phyloP scores from a whole-genome alignment of 2,329 filamentous ascomycete species.

The Colletotrichum tamarilloi region DNA sequence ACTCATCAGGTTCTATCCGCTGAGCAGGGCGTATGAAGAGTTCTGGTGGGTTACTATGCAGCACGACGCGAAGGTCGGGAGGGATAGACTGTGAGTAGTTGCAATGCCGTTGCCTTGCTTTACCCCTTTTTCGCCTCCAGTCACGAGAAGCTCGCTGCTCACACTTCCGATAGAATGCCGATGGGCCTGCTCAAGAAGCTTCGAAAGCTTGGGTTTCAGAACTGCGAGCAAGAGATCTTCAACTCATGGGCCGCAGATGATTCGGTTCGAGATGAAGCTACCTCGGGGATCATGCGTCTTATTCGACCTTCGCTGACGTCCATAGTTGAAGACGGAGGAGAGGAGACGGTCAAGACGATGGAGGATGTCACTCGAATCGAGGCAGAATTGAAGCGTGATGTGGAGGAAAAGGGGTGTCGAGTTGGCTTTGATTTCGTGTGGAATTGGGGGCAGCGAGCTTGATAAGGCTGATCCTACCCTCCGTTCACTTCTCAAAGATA shows the following conservation, averaged over 20 bases:
- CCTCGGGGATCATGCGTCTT: neutral
- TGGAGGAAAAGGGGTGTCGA: slow-evolving; percentile 8
- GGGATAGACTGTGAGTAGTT: slow-evolving; percentile 10
- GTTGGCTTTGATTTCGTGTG: slow-evolving; percentile 17
- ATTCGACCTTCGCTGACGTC: slow-evolving; percentile 8
- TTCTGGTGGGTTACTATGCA: slow-evolving; percentile 24
- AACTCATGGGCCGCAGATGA: slow-evolving; percentile 29
- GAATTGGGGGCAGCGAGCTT: slow-evolving; percentile 12
- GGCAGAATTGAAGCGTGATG: neutral
- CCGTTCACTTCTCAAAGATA: neutral
- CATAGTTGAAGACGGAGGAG: slow-evolving; percentile 15
- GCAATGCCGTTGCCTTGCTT: neutral
- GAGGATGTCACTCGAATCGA: slow-evolving; percentile 18
- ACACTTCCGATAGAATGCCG: slow-evolving; percentile 1
- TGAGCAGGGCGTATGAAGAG: slow-evolving; percentile 27
- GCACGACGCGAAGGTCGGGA: slow-evolving; percentile 15
- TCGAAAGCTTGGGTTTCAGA: neutral
- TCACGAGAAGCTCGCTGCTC: neutral
- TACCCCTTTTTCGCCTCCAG: neutral
- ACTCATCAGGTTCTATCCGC: slow-evolving; percentile 15
- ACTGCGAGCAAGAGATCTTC: slow-evolving; percentile 20
- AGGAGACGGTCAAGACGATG: slow-evolving; percentile 20
- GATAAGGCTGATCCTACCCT: neutral
- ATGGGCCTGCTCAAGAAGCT: slow-evolving; percentile 19
- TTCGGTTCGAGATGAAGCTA: neutral